Evolutionary conservation across 768 basidiomycete species (phyloP).

Genomic region (Plicaturopsis crispa): DNA sequence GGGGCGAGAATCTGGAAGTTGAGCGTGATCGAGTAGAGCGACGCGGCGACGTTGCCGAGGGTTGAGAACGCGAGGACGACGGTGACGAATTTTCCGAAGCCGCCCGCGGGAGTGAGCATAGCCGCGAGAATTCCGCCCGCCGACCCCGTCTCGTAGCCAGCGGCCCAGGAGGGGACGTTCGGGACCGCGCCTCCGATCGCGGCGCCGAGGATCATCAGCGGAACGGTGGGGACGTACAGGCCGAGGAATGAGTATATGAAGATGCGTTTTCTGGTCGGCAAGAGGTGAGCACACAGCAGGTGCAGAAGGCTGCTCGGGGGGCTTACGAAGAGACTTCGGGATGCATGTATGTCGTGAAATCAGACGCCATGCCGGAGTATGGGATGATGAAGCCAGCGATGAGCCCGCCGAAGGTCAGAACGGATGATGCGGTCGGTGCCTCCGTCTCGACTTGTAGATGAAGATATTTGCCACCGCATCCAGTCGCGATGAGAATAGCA

Average conservation of each 20-base stretch:
- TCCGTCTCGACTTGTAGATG: conserved; percentile 34
- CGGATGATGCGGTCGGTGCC: conserved; percentile 44
- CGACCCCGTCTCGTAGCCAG: conserved; percentile 43
- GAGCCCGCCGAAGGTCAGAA: conserved; percentile 63
- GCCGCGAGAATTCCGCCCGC: conserved; percentile 61
- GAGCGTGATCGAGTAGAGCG: conserved; percentile 75
- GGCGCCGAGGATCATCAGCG: conserved; percentile 49
- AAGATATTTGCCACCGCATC: conserved; percentile 68
- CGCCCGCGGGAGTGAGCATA: conserved; percentile 51
- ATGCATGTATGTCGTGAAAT: conserved; percentile 68
- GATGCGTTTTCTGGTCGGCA: conserved; percentile 39
- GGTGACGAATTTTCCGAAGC: conserved; percentile 65
- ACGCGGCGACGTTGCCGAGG: conserved; percentile 73
- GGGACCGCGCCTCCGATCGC: conserved; percentile 55
- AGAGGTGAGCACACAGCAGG: conserved; percentile 6
- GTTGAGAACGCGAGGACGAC: conserved; percentile 72
- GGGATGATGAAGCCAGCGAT: conserved; percentile 70
- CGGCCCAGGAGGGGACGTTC: conserved; percentile 45
- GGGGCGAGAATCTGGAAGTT: conserved; percentile 68
- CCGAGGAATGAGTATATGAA: conserved; percentile 62
- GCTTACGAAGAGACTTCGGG: conserved; percentile 50
- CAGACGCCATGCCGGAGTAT: conserved; percentile 53
- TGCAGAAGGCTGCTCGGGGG: not conserved
- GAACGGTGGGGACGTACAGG: conserved; percentile 52
- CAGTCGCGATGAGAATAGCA: conserved; percentile 62